Evolutionary conservation across 208 protist species (phyloP), one percentile per base, ranked within the genome.

Genomic region (Trypanosoma caninum): DNA sequence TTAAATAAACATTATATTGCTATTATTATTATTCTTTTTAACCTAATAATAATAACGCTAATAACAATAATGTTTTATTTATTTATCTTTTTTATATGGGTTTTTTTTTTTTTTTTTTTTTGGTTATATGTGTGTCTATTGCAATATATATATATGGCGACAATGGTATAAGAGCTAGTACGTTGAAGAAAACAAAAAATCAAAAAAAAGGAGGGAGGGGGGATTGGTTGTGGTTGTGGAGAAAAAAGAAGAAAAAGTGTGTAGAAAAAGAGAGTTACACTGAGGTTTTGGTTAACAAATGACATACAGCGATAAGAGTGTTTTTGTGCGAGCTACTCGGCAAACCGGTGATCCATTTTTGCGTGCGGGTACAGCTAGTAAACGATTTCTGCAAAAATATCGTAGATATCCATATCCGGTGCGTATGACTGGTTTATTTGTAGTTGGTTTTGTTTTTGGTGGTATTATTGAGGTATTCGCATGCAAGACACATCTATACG

Each of bases 401-500:
- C 80, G 84, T n/a, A 63, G 42, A 31, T 66, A 82, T 20, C 84
- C 80, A 7, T 88, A 84, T 27, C 65, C 76, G 1, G 69, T 68
- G 47, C 77, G 80, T 13, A 82, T 88, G 78, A 28, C 61, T 11
- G 78, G 76, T 14, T 67, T 91, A 23, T 84, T 87, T 51, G 16
- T 75, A 2, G 34, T 88, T 0, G 80, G 78, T n/a, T 91, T 91
- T 59, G 4, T 47, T 0, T 33, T 88, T 9, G 84, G 84, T 18
- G 34, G 67, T 44, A 63, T 88, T 31, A 77, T 91, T 40, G 84
- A 88, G 66, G 65, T 74, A 13, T 91, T 91, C 51, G 84, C 84
- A 23, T 91, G 84, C 66, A 87, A 88, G 60, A 91, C 84, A 31
- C 78, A 86, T 52, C 42, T 91, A 44, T 91, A 88, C 65, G 84